These are phyloP conservation scores for Nakaseomyces kungkrabaensis DNA, from an alignment of 1,139 yeast species.

Conservation along the genomic window DNA sequence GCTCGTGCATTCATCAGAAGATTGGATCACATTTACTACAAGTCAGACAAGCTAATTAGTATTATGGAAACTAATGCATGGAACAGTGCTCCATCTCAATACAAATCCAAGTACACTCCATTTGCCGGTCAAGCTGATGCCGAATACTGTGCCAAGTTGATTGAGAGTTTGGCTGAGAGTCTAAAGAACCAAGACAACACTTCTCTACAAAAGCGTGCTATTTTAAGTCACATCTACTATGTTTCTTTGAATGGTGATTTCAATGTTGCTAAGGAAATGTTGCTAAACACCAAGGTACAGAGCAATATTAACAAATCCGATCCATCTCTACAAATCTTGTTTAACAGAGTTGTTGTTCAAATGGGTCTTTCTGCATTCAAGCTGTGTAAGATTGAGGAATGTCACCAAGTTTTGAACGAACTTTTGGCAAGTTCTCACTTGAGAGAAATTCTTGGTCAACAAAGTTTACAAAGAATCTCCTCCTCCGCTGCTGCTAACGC, in stretches of 20 bases:
- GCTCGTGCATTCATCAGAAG: slow-evolving; percentile 76
- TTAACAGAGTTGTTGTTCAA: slow-evolving; percentile 92
- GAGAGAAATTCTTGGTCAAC: slow-evolving; percentile 92
- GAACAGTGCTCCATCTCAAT: slow-evolving; percentile 36
- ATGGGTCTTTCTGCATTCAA: slow-evolving; percentile 95
- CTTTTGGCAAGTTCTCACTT: slow-evolving; percentile 78
- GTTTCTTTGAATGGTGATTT: slow-evolving; percentile 82
- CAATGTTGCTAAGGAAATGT: slow-evolving; percentile 76
- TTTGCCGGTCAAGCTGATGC: slow-evolving; percentile 26
- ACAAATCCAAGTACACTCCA: slow-evolving; percentile 22
- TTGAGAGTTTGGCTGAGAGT: slow-evolving; percentile 56
- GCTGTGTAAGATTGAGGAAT: slow-evolving; percentile 73
- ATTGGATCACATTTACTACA: slow-evolving; percentile 87
- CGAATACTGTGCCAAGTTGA: slow-evolving; percentile 42
- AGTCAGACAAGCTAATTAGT: slow-evolving; percentile 66
- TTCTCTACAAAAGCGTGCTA: slow-evolving; percentile 70
- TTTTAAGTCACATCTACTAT: slow-evolving; percentile 79
- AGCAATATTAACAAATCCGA: slow-evolving; percentile 76
- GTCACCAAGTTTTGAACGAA: slow-evolving; percentile 82
- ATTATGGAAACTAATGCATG: slow-evolving; percentile 67
- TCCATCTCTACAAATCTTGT: slow-evolving; percentile 76
- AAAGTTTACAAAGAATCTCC: slow-evolving; percentile 48
- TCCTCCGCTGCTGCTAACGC: slow-evolving; percentile 35
- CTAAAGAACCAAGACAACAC: slow-evolving; percentile 59
- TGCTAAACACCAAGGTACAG: slow-evolving; percentile 77